Base-by-base conservation (phyloP, 73 alveolate species). In the Paramecium sonneborni region DNA sequence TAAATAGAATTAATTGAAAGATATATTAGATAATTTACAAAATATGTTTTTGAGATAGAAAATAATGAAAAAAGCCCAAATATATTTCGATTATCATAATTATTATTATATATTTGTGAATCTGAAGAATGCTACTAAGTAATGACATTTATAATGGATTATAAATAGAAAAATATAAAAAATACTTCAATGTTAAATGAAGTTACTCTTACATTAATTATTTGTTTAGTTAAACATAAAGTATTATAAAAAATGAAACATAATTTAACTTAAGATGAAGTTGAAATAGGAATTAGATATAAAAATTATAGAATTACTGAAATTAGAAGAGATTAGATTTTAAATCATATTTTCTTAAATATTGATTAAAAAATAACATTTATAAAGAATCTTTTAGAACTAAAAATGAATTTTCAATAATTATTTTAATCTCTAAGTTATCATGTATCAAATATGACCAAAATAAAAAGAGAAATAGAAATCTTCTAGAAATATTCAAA, bases 261-360 rank as follows among this genome's bases (percentile, higher is more conserved):
- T 79, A n/a, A 79, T 79, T 37, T 46, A 24, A 44, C 30, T 43
- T 43, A 24, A 23, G 26, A 20, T 10, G 90, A 79, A 38, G 28
- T 79, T 20, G 90, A 79, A 46, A 46, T 62, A 0, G 74, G 62
- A 20, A 23, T 79, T 10, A 30, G 55, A 79, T 79, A 79, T 79
- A 79, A 79, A 79, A 41, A 79, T 44, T 79, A 43, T 79, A 79
- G 90, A 79, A 46, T 79, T 2, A 79, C 90, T 43, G 90, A 79
- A 79, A 44, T 79, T n/a, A 79, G 90, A 46, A 41, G 72, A 43
- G 90, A 79, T 79, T 6, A 79, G 24, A 79, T 79, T 14, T 37
- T 79, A 38, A 44, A 24, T 24, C 69, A 15, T 32, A 43, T 43
- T 5, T 79, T 79, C 9, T 10, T 6, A 8, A 79, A 79, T 26